Evolutionary conservation across 202 grass and related monocot species (phyloP).

Genomic region (Zoysia matrella): DNA sequence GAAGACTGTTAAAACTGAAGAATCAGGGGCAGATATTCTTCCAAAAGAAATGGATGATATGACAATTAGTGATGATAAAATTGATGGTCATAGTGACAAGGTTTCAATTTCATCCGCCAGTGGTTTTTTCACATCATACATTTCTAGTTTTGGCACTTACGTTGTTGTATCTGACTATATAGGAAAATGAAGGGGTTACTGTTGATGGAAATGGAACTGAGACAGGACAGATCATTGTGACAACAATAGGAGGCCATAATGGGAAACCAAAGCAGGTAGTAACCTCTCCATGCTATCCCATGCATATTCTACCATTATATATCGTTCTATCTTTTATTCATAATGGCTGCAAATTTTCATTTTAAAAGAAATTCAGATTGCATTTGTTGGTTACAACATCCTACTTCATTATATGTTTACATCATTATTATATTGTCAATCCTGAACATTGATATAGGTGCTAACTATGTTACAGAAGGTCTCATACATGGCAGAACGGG

Average conservation of each 20-base stretch:
- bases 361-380: conserved; percentile 1
- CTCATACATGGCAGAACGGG: conserved; percentile 96
- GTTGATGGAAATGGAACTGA: conserved; percentile 80
- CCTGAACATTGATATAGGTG: conserved; percentile 19
- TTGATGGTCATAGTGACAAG: conserved; percentile 67
- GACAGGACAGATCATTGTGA: conserved; percentile 87
- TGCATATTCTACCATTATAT: neutral
- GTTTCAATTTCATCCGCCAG: conserved; percentile 40
- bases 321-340: conserved; percentile 10
- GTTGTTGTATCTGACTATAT: conserved; percentile 45
- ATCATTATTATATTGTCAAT: neutral
- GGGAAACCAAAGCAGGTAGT: conserved; percentile 92
- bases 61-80: conserved; percentile 89
- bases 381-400: neutral
- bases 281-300: neutral
- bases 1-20: no score
- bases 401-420: neutral
- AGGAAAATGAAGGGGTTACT: conserved; percentile 60
- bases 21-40: conserved; percentile 49
- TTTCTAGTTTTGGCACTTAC: conserved; percentile 43
- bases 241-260: conserved; percentile 86
- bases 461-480: conserved; percentile 80
- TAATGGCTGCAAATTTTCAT: conserved; percentile 14
- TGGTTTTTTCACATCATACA: conserved; percentile 8
- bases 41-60: conserved; percentile 90